phyloP scores from a whole-genome alignment of 1,284 basidiomycete species.

The Malassezia sp. region DNA sequence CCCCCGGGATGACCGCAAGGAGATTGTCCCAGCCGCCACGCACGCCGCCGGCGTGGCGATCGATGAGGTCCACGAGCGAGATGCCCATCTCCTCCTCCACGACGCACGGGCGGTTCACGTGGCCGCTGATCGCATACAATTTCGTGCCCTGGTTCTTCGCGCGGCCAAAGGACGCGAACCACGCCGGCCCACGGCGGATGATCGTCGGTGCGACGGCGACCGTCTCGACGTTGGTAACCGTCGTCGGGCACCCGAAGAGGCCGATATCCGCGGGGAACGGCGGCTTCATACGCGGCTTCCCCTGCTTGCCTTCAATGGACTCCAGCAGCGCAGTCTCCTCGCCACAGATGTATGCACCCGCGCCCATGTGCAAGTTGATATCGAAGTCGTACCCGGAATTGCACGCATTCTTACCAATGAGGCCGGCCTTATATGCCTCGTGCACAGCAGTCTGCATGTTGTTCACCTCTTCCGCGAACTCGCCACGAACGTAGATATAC shows the following conservation, averaged over 20 bases:
- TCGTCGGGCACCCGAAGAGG: conserved; percentile 88
- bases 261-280: conserved; percentile 98
- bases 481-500: conserved; percentile 98
- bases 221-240: conserved; percentile 96
- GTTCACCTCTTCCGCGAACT: conserved; percentile 88
- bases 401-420: conserved; percentile 85
- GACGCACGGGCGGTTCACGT: conserved; percentile 96
- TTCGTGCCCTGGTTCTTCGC: conserved; percentile 92
- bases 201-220: conserved; percentile 95
- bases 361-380: conserved; percentile 91
- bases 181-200: conserved; percentile 74
- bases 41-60: conserved; percentile 93
- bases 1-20: conserved; percentile 85
- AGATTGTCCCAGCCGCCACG: conserved; percentile 92
- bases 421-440: conserved; percentile 84
- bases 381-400: conserved; percentile 87
- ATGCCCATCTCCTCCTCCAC: conserved; percentile 99
- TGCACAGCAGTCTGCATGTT: conserved; percentile 88
- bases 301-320: conserved; percentile 90
- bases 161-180: conserved; percentile 87
- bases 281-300: conserved; percentile 95
- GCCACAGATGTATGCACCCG: conserved; percentile 95
- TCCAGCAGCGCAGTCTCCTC: conserved; percentile 98
- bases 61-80: conserved; percentile 79
- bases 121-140: conserved; percentile 85